A percentile compares a stretch with the other conserved stretches of the same genome.
phyloP scores from a whole-genome alignment of 2,329 filamentous ascomycete genomes.

The Alternaria brassicae region DNA sequence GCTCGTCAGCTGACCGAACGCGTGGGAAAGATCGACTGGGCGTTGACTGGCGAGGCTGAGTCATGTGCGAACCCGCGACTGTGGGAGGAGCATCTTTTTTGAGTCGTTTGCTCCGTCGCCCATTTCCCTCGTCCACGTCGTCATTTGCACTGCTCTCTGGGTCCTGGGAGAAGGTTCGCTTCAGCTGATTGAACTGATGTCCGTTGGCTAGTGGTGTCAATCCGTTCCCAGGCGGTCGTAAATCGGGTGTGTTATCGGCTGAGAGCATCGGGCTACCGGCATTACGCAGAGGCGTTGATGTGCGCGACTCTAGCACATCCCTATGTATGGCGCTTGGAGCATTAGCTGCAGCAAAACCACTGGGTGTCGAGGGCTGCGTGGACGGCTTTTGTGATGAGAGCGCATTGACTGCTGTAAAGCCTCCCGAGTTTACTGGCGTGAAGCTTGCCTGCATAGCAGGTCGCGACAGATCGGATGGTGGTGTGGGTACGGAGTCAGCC shows the following conservation, averaged over 20 bases:
- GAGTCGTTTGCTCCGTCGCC: conserved; percentile 85
- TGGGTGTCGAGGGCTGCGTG: conserved; percentile 34
- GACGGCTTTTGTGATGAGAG: conserved; percentile 33
- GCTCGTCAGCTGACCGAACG: conserved; percentile 61
- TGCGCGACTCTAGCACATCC: conserved; percentile 60
- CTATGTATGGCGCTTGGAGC: conserved; percentile 58
- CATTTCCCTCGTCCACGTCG: conserved; percentile 55
- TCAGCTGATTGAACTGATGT: conserved; percentile 66
- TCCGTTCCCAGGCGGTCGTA: conserved; percentile 59
- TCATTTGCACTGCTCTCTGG: conserved; percentile 67
- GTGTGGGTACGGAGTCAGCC: conserved; percentile 37
- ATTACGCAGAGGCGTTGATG: conserved; percentile 67
- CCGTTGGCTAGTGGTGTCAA: conserved; percentile 61
- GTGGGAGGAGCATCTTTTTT: conserved; percentile 81
- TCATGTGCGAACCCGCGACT: conserved; percentile 97
- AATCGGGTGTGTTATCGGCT: conserved; percentile 70
- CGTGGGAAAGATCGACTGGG: conserved; percentile 65
- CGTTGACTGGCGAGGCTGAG: conserved; percentile 82
- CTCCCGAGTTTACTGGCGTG: conserved; percentile 71
- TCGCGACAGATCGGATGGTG: conserved; percentile 63
- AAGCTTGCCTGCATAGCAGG: conserved; percentile 68
- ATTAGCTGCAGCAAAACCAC: conserved; percentile 66
- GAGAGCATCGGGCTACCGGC: conserved; percentile 69
- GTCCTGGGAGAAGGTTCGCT: conserved; percentile 70
- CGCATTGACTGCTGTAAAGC: conserved; percentile 73